Conservation (phyloP, 768 basidiomycete species). For the Sporobolomyces phaffii region DNA sequence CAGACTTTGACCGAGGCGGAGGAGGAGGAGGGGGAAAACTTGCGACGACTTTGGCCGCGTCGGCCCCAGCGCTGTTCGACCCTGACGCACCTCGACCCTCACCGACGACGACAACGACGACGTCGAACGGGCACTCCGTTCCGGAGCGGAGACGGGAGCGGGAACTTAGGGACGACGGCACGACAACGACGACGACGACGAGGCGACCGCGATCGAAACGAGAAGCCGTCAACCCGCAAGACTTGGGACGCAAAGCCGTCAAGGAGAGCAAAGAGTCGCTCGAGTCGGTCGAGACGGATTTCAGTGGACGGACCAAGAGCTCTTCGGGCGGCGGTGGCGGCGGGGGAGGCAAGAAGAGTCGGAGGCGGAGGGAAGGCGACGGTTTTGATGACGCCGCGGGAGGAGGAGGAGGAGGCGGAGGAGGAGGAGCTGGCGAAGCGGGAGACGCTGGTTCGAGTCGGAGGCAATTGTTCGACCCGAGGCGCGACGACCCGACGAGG, state of each 20-base stretch:
- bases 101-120: too few species aligned
- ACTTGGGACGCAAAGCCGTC: neutral
- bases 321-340: neutral
- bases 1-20: constrained; percentile 34
- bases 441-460: neutral
- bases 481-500: constrained; percentile 82
- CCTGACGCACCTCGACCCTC: constrained; percentile 11
- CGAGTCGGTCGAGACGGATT: constrained; percentile 32
- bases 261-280: constrained; percentile 23
- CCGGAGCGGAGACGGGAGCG: neutral
- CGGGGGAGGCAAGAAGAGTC: neutral
- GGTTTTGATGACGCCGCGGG: neutral
- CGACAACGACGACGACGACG: too few species aligned
- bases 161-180: constrained; percentile 1
- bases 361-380: constrained; percentile 10
- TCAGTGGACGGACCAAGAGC: constrained; percentile 20
- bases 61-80: constrained; percentile 4
- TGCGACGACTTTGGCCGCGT: neutral
- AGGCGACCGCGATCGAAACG: neutral
- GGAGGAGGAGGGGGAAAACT: too few species aligned
- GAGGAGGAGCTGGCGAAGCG: neutral
- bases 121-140: too few species aligned
- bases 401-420: neutral
- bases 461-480: constrained; percentile 69
- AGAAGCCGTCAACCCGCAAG: neutral